These are phyloP conservation scores for Borealophlyctis nickersoniae DNA, from an alignment of 192 early-diverging fungal species.

Conservation along the genomic window DNA sequence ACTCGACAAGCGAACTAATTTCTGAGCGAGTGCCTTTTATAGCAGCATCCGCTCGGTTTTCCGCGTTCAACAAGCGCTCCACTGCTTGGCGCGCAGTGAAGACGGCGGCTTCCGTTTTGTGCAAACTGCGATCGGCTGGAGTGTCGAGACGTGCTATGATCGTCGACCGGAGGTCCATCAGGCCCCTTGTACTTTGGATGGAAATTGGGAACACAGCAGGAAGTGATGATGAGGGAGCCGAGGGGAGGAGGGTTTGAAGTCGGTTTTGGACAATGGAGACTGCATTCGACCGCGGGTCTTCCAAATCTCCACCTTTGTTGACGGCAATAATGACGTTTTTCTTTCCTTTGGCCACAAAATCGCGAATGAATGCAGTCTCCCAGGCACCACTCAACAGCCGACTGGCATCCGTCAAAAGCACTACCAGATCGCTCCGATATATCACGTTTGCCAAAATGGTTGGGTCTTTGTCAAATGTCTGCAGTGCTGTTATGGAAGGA, in stretches of 20 bases:
- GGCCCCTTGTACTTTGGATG: slow-evolving; percentile 11
- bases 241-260: not conserved
- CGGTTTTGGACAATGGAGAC: slow-evolving; percentile 1
- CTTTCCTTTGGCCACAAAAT: slow-evolving; percentile 23
- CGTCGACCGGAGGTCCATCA: slow-evolving; percentile 8
- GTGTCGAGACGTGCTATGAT: slow-evolving; percentile 20
- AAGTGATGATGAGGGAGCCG: not conserved
- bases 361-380: slow-evolving; percentile 24
- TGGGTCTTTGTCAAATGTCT: not conserved
- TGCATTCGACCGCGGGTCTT: not conserved
- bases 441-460: slow-evolving; percentile 17
- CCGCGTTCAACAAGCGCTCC: not conserved
- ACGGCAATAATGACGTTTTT: slow-evolving; percentile 33
- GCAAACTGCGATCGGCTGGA: slow-evolving; percentile 8
- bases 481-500: slow-evolving; percentile 2
- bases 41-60: not conserved
- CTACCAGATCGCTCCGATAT: slow-evolving; percentile 29
- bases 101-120: slow-evolving; percentile 10
- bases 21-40: slow-evolving; percentile 11
- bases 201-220: slow-evolving; percentile 9
- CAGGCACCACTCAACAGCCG: slow-evolving; percentile 12
- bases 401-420: slow-evolving; percentile 30
- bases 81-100: slow-evolving; percentile 21
- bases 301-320: slow-evolving; percentile 9
- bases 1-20: slow-evolving; percentile 1